These are phyloP conservation scores for Metschnikowia proteae DNA, from an alignment of 805 yeast genomes.

Conservation along the genomic window DNA sequence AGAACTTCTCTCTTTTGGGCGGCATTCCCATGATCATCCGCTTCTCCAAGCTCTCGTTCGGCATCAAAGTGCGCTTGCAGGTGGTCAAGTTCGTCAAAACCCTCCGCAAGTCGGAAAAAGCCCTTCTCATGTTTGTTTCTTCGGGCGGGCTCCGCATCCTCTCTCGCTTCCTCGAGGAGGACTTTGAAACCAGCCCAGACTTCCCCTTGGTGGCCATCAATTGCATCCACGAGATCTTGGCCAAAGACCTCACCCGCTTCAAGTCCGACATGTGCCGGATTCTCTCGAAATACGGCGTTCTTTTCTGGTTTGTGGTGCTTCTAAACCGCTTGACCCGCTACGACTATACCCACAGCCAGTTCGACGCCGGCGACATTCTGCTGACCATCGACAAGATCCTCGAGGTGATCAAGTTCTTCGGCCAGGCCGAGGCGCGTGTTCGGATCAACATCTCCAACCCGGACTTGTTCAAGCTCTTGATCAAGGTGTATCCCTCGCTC, in stretches of 20 bases:
- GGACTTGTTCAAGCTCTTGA: slow-evolving; percentile 40
- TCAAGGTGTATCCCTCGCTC: slow-evolving; percentile 35
- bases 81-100: slow-evolving; percentile 34
- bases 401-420: slow-evolving; percentile 38
- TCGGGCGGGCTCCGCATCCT: slow-evolving; percentile 45
- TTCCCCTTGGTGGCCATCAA: slow-evolving; percentile 38
- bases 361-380: slow-evolving; percentile 7
- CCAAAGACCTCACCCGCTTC: slow-evolving; percentile 34
- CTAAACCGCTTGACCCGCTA: slow-evolving; percentile 29
- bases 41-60: slow-evolving; percentile 31
- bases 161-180: slow-evolving; percentile 45
- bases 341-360: neutral
- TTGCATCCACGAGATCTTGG: slow-evolving; percentile 32
- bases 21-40: slow-evolving; percentile 42
- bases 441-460: slow-evolving; percentile 35
- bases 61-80: slow-evolving; percentile 30
- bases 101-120: slow-evolving; percentile 31
- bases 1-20: slow-evolving; percentile 41
- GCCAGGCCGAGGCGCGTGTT: slow-evolving; percentile 46
- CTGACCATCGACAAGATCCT: slow-evolving; percentile 30
- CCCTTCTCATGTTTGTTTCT: slow-evolving; percentile 40
- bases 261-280: slow-evolving; percentile 42
- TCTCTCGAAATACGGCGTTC: slow-evolving; percentile 39
- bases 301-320: slow-evolving; percentile 42
- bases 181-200: slow-evolving; percentile 35